Conservation (phyloP, 2,329 filamentous ascomycete species). For the Nannizziopsis arthrosporioides region DNA sequence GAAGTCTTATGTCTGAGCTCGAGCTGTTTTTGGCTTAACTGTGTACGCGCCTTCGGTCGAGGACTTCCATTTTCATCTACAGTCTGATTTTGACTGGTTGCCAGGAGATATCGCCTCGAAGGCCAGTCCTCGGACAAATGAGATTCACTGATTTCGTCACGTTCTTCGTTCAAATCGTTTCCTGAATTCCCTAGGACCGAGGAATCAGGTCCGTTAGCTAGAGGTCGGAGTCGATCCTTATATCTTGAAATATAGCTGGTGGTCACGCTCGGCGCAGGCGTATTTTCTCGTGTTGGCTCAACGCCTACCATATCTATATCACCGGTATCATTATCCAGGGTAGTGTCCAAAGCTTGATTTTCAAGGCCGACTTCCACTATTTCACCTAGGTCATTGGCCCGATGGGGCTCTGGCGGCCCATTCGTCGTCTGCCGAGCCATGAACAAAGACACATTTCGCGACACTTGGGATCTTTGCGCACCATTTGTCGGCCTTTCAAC, state of each 20-base stretch:
- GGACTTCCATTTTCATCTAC: slow-evolving; percentile 32
- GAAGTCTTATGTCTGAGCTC: not conserved
- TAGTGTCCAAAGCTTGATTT: too few relatives aligned
- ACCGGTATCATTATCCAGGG: too few relatives aligned
- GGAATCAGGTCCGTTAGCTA: too few relatives aligned
- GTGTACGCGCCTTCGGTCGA: slow-evolving; percentile 12
- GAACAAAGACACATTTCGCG: slow-evolving; percentile 15
- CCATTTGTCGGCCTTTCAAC: not conserved
- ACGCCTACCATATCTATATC: not conserved
- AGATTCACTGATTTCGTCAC: too few relatives aligned
- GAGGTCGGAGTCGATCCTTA: not conserved
- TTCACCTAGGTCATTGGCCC: too few relatives aligned
- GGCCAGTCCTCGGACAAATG: not conserved
- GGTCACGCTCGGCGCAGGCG: too few relatives aligned
- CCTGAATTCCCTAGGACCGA: too few relatives aligned
- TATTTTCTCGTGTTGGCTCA: not conserved
- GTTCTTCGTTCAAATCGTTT: too few relatives aligned
- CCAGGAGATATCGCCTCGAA: not conserved
- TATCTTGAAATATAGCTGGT: not conserved
- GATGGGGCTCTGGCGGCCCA: too few relatives aligned
- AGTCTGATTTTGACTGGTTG: slow-evolving; percentile 14
- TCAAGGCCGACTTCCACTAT: too few relatives aligned
- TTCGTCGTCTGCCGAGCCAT: slow-evolving; percentile 13
- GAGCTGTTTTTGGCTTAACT: not conserved
- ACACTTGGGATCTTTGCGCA: slow-evolving; percentile 11